phyloP scores from a whole-genome alignment of 192 early-diverging fungal genomes.

The Globomyces pollinis-pini region DNA sequence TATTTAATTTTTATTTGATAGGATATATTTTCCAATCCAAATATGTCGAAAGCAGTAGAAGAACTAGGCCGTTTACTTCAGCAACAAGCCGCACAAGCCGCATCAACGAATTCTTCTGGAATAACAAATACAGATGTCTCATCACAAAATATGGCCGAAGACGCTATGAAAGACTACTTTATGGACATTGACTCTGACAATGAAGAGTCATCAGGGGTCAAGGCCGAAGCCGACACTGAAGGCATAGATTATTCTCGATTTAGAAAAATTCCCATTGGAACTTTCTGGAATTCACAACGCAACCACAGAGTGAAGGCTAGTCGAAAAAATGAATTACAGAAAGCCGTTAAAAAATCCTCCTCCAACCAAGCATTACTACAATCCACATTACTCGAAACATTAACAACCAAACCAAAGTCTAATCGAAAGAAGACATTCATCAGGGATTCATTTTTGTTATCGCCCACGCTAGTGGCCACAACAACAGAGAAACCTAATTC shows the following conservation, averaged over 20 bases:
- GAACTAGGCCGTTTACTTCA: not conserved
- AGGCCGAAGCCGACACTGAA: not conserved
- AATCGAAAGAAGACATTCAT: not conserved
- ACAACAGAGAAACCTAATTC: not conserved
- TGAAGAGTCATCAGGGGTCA: not conserved
- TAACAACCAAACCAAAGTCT: not conserved
- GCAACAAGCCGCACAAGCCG: not conserved
- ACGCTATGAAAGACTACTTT: constrained; percentile 1
- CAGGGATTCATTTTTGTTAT: constrained; percentile 4
- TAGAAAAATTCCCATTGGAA: constrained; percentile 11
- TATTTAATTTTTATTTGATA: not conserved
- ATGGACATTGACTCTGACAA: constrained; percentile 2
- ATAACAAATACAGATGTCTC: not conserved
- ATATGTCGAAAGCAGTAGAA: constrained; percentile 9
- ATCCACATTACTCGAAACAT: not conserved
- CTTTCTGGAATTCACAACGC: constrained; percentile 13
- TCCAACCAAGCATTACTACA: not conserved
- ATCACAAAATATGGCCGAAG: not conserved
- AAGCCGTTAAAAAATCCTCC: constrained; percentile 5
- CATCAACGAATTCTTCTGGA: too few relatives aligned
- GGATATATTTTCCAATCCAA: constrained; percentile 4
- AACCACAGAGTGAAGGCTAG: not conserved
- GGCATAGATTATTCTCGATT: constrained; percentile 7
- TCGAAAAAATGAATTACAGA: constrained; percentile 5
- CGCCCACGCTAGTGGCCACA: not conserved